Base-by-base conservation (phyloP, 352 stramenopile genomes). In the Globisporangium megalacanthum region DNA sequence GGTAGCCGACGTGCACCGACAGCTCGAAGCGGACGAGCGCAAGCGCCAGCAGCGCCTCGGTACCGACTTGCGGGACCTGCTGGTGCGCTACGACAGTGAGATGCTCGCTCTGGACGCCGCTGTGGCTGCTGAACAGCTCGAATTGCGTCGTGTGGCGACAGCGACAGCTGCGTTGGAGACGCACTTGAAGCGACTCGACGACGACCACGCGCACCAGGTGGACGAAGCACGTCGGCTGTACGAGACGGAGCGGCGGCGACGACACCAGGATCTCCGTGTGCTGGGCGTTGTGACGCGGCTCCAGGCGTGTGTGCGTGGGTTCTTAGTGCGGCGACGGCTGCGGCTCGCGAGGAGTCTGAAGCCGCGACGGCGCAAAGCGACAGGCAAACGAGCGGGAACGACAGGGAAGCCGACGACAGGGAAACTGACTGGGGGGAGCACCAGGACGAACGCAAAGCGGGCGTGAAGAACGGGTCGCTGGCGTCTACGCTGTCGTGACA, bases 241-340 rank as follows among this genome's bases (percentile, higher is more conserved):
- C 53, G 52, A 68, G 0, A 58, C 58, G 3, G 69, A 80, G 49
- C 63, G 65, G 29, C 15, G 58, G 1, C 60, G 62, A 4, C 66
- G 64, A 10, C 73, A 72, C 14, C 64, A 68, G 1, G 73, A 88
- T 11, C 51, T 72, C 14, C 85, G 78, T 50, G 13, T 85, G 47
- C 77, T 92, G 35, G 50, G 61, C 19, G 72, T 86, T 10, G 56
- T 84, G 8, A 52, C 68, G n/a, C 76, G 54, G n/a, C 67, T 89
- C 22, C 81, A 91, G 56, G 81, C 77, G 0, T 35, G 69, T 8
- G 75, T 86, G 46, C 69, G 81, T 31, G 81, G 81, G 10, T 91
- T 87, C 51, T 67, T 89, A n/a, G 44, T 63, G 22, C 69, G 81
- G 13, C 65, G 68, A 2, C 69, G 50, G 13, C 15, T 86, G 59